Evolutionary conservation across 2,329 filamentous ascomycete genomes (phyloP), one percentile per base, ranked within the genome.

Genomic region (Colletotrichum simmondsii): DNA sequence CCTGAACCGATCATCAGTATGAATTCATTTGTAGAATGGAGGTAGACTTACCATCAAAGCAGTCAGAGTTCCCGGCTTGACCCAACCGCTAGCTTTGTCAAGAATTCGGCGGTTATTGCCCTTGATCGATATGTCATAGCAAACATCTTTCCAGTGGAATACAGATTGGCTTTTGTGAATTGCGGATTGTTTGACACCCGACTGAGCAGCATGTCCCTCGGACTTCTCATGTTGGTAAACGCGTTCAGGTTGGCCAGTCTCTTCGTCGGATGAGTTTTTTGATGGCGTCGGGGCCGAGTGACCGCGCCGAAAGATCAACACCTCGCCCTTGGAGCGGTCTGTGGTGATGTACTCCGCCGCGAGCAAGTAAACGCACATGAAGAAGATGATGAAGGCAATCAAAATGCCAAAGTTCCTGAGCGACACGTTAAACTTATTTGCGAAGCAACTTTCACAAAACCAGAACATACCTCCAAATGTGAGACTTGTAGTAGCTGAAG

Each of bases 81-180:
- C 90, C 89, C 90, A 93, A 26, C 91, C 91, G 77, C 92, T 89
- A 10, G 93, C 90, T 69, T 92, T 85, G 71, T 93, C 88, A 56
- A 93, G 81, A 77, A 94, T 89, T 42, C 90, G 87, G 28, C 91
- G 86, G 8, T 83, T 80, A 73, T 92, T 86, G 79, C 93, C 93
- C 19, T 69, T 58, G 80, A 93, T 92, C 74, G 88, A 88, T 78
- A 94, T 92, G 76, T 93, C 91, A 77, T 93, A 94, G 80, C 89
- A 91, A 4, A 93, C 89, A 75, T 92, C 85, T 71, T 89, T 84
- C 91, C 91, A 93, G 75, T 91, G 89, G 82, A 93, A 93, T 71
- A 92, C 88, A 22, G 90, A 89, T 14, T 89, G 91, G 77, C 92
- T 90, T 28, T 30, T 77, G 10, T 24, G 16, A 11, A 14, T 86